A percentile compares a stretch with the other conserved stretches of the same genome.
Conservation (phyloP, 306 rosid species). For the Spatholobus suberectus region DNA sequence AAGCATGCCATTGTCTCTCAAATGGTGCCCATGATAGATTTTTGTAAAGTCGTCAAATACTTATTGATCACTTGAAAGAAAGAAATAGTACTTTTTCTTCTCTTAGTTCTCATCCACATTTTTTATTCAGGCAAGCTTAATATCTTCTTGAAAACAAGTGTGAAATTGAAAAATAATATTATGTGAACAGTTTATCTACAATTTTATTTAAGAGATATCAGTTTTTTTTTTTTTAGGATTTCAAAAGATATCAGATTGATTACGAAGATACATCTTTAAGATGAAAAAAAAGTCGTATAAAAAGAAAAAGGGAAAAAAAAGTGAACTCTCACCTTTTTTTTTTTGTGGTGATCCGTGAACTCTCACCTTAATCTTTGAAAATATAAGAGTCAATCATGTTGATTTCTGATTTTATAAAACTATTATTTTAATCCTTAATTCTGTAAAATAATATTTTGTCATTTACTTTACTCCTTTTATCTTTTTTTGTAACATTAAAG, state of each 20-base stretch:
- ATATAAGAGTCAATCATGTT: background rate
- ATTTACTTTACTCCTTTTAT: background rate
- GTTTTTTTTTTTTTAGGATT: background rate
- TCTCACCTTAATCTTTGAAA: background rate
- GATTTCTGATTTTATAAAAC: background rate
- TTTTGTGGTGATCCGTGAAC: too few relatives aligned
- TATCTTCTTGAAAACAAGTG: background rate
- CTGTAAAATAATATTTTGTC: background rate
- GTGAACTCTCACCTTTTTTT: background rate
- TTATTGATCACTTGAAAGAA: background rate
- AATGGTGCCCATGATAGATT: background rate
- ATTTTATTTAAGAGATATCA: background rate
- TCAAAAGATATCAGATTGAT: background rate
- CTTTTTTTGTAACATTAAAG: background rate
- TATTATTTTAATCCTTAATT: background rate
- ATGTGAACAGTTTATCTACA: background rate
- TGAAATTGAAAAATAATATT: background rate
- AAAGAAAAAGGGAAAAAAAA: background rate
- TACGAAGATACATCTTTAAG: background rate
- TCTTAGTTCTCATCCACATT: background rate
- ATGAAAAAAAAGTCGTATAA: background rate
- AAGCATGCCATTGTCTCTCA: background rate
- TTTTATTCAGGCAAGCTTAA: background rate
- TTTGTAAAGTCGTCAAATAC: slow-evolving; percentile 13
- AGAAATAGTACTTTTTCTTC: background rate